Evolutionary conservation across 2,329 filamentous ascomycete species (phyloP).

Genomic region (Akanthomyces uredinophilus): DNA sequence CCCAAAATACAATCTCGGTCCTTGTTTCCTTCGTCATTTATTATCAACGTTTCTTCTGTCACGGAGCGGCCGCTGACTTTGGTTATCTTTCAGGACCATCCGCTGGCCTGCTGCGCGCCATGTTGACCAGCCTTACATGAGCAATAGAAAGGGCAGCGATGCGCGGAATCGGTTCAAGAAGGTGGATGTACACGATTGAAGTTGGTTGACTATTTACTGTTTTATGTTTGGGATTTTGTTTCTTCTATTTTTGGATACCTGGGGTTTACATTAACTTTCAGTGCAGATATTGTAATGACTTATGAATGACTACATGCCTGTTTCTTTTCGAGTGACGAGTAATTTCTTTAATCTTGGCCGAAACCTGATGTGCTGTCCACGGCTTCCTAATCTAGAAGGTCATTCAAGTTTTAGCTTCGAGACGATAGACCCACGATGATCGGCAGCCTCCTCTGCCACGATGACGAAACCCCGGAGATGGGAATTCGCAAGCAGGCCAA

Average conservation of each 20-base stretch:
- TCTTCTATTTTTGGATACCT: slow-evolving; percentile 1
- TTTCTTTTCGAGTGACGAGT: neutral
- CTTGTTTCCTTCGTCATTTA: slow-evolving; percentile 17
- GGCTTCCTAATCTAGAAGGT: neutral
- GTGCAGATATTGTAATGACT: slow-evolving; percentile 3
- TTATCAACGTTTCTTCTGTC: slow-evolving; percentile 11
- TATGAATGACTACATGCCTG: neutral
- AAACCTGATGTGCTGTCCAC: neutral
- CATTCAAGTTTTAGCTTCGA: neutral
- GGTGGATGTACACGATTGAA: neutral
- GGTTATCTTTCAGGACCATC: slow-evolving; percentile 49
- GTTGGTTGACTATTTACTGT: neutral
- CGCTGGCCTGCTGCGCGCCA: slow-evolving; percentile 59
- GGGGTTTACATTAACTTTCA: neutral
- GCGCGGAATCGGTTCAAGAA: neutral
- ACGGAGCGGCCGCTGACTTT: slow-evolving; percentile 28
- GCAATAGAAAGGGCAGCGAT: slow-evolving; percentile 1
- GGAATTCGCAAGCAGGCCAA: too few species aligned
- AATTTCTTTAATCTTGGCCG: neutral
- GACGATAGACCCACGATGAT: neutral
- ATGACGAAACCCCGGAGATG: neutral
- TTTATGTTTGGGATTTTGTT: neutral
- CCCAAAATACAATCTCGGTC: neutral
- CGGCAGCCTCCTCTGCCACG: too few species aligned
- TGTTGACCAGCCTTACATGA: slow-evolving; percentile 66